Evolutionary conservation across 306 rosid species (phyloP), one percentile per base, ranked within the genome.

Genomic region (Oemleria cerasiformis): DNA sequence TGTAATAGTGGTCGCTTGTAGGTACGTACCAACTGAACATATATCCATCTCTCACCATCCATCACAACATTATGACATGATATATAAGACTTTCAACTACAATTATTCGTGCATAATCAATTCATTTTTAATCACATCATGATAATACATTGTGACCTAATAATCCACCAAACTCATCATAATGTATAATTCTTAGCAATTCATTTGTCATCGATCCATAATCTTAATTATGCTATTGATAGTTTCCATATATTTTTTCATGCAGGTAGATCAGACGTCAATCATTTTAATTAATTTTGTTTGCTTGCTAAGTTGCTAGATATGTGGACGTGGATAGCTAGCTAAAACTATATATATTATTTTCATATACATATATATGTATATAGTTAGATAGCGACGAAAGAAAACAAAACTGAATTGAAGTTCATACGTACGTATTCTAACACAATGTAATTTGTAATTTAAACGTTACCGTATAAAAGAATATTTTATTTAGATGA

Each of bases 231-330:
- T 30, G 36, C 3, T 30, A 30, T 30, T 30, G 36, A 2, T 30
- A 30, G 36, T 30, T 30, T 30, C 36, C 36, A 30, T 30, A 30
- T 30, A 30, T 30, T 30, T 30, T 30, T 30, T 30, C 36, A 73
- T 57, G 40, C 59, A 47, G 73, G 74, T 66, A 63, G 84, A 77
- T 86, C 53, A 70, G 45, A 80, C 64, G 82, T 86, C 87, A 77
- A 68, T 75, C 82, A 67, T 57, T 75, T 62, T 30, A 30, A 30
- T 30, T 30, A 30, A 30, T 30, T 30, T 30, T 30, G 36, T 30
- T 30, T 30, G 36, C 36, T 30, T 30, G 3, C 3, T 30, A 30
- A 3, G 3, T 30, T 30, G 3, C 3, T 30, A 30, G 4, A 30
- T 30, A 2, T 30, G 36, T 2, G 36, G 36, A 4, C 3, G 3